Evolutionary conservation across 345 rosid species (phyloP).

Genomic region (Aegle marmelos): DNA sequence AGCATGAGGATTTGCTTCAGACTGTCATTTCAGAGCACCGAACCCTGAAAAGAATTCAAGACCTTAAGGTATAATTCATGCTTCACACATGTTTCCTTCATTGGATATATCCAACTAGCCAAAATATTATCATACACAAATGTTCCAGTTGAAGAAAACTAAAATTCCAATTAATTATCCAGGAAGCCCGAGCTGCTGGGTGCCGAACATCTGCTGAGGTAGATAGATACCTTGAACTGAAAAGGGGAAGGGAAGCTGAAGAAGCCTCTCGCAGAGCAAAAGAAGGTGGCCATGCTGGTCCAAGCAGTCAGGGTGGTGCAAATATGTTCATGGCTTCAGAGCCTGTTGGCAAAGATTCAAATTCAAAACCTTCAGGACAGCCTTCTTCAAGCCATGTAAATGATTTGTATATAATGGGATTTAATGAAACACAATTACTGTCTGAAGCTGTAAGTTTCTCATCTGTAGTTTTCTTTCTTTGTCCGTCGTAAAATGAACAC

Average conservation of each 20-base stretch:
- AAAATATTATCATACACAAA: background rate
- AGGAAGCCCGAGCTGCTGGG: conserved; percentile 95
- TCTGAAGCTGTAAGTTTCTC: conserved; percentile 70
- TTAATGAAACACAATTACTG: conserved; percentile 60
- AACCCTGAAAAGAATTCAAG: conserved; percentile 65
- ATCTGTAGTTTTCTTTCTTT: background rate
- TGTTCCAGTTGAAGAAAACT: background rate
- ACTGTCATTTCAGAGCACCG: conserved; percentile 71
- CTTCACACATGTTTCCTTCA: background rate
- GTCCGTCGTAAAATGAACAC: too few species aligned
- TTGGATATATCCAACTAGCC: background rate
- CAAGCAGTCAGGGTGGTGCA: conserved; percentile 42
- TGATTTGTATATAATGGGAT: conserved; percentile 56
- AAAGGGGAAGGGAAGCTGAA: conserved; percentile 72
- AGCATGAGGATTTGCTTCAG: conserved; percentile 79
- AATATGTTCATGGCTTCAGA: conserved; percentile 41
- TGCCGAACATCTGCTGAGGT: conserved; percentile 85
- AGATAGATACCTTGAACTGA: conserved; percentile 60
- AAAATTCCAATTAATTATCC: conserved; percentile 14
- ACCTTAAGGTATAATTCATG: conserved; percentile 56
- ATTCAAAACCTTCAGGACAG: conserved; percentile 46
- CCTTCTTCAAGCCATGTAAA: conserved; percentile 60
- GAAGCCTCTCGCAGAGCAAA: conserved; percentile 68
- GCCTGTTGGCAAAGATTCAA: conserved; percentile 36
- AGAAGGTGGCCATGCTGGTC: conserved; percentile 56